phyloP scores from a whole-genome alignment of 2,329 filamentous ascomycete genomes.

The Curvularia lunata region DNA sequence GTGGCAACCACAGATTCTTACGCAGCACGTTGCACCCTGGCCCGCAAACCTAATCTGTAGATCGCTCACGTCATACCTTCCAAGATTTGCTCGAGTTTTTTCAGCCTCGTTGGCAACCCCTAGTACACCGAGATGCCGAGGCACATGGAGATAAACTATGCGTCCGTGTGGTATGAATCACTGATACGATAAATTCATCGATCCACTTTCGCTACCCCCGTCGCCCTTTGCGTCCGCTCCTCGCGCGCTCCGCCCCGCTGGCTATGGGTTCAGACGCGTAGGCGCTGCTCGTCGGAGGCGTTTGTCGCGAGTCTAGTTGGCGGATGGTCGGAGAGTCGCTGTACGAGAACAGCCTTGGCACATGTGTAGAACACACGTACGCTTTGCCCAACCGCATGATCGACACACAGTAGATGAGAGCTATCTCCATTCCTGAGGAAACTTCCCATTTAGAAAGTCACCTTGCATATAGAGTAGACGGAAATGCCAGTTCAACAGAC shows the following conservation, averaged over 20 bases:
- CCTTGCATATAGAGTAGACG: background rate
- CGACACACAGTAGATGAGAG: background rate
- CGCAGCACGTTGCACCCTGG: background rate
- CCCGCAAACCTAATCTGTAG: background rate
- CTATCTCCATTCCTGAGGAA: background rate
- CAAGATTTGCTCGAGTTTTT: background rate
- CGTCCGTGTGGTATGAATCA: background rate
- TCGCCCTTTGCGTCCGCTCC: background rate
- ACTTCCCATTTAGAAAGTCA: background rate
- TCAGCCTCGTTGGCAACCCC: background rate
- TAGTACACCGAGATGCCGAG: background rate
- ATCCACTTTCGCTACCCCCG: background rate
- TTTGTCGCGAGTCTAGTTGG: background rate
- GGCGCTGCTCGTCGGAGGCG: background rate
- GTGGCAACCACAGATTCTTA: background rate
- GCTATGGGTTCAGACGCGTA: background rate
- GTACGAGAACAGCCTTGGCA: background rate
- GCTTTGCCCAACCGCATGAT: background rate
- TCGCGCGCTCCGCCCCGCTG: constrained; percentile 1
- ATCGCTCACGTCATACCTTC: background rate
- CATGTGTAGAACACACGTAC: background rate
- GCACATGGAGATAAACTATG: background rate
- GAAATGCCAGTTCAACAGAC: background rate
- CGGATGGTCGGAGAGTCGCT: background rate
- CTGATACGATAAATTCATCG: background rate